These are phyloP conservation scores for Phytopythium vexans DNA, from an alignment of 352 stramenopile genomes.

Conservation along the genomic window DNA sequence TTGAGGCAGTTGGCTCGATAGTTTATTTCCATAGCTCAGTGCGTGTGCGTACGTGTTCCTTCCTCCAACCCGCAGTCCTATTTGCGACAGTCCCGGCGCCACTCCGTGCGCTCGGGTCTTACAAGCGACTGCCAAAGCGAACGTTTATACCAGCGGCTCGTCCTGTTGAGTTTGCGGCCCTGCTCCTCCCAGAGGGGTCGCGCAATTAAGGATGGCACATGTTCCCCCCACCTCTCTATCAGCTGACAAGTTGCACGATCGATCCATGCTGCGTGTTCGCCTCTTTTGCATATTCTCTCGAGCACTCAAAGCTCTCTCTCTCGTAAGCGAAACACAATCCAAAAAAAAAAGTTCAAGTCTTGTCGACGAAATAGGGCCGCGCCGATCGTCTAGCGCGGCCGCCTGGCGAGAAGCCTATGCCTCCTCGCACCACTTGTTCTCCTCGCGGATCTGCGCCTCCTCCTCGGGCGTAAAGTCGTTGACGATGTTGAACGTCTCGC, in stretches of 20 bases:
- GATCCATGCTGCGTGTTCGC: too few species aligned
- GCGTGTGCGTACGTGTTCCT: background rate
- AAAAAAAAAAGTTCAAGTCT: too few species aligned
- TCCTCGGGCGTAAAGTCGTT: conserved; percentile 99
- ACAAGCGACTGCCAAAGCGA: conserved; percentile 84
- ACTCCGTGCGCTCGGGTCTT: conserved; percentile 72
- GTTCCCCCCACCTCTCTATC: background rate
- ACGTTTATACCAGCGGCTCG: conserved; percentile 78
- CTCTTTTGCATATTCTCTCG: too few species aligned
- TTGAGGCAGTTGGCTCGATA: too few species aligned
- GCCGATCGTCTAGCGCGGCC: background rate
- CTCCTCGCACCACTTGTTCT: conserved; percentile 99
- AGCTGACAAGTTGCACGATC: too few species aligned
- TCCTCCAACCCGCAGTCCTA: conserved; percentile 56
- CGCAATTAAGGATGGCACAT: conserved; percentile 85
- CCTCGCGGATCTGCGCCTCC: conserved; percentile 98
- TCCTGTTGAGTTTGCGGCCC: conserved; percentile 85
- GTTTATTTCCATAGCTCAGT: too few species aligned
- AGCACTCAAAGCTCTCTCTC: background rate
- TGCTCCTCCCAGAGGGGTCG: conserved; percentile 57
- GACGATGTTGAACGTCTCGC: conserved; percentile 99
- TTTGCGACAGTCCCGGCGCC: conserved; percentile 80
- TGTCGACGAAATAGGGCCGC: background rate
- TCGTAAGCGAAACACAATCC: too few species aligned
- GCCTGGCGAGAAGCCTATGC: conserved; percentile 58